Percentiles rank a stretch among this genome's conserved stretches.
Evolutionary conservation across 1,284 basidiomycete species (phyloP).

Genomic region (Hortiboletus rubellus): DNA sequence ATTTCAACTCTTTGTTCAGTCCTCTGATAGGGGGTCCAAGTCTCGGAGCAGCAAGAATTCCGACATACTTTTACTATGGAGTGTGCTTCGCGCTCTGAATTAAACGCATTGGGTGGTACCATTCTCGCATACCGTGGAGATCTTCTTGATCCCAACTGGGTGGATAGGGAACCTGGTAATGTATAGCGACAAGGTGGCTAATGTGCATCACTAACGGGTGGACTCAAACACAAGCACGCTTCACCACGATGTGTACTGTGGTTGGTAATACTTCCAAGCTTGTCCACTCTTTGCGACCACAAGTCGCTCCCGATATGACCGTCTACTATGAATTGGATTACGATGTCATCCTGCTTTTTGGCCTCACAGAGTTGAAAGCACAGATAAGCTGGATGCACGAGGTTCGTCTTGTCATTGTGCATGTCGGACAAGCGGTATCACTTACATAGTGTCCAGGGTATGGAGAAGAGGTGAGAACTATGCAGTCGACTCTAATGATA

Average conservation of each 20-base stretch:
- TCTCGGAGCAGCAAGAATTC: conserved; percentile 16
- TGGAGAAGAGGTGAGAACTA: conserved; percentile 28
- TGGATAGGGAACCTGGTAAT: conserved; percentile 18
- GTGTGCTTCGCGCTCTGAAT: not conserved
- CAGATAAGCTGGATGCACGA: conserved; percentile 22
- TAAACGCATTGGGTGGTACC: not conserved
- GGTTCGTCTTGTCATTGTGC: conserved; percentile 2
- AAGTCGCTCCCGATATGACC: not conserved
- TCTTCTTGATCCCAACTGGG: conserved; percentile 15
- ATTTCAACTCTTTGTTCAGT: not conserved
- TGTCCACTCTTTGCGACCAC: not conserved
- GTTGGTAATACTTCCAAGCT: conserved; percentile 14
- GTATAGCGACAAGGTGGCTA: not conserved
- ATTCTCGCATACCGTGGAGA: conserved; percentile 18
- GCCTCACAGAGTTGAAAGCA: conserved; percentile 20
- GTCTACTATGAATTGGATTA: conserved; percentile 5
- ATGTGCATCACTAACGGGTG: not conserved
- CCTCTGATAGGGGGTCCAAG: conserved; percentile 27
- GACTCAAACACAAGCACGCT: not conserved
- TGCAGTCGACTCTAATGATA: not conserved
- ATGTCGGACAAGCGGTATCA: not conserved
- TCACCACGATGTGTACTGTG: conserved; percentile 11
- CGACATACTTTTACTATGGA: not conserved
- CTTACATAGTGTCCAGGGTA: conserved; percentile 19
- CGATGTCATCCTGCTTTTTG: conserved; percentile 17